Evolutionary conservation across 148 eudicot species (phyloP), one percentile per base, ranked within the genome.

Genomic region (Vaccinium darrowii): DNA sequence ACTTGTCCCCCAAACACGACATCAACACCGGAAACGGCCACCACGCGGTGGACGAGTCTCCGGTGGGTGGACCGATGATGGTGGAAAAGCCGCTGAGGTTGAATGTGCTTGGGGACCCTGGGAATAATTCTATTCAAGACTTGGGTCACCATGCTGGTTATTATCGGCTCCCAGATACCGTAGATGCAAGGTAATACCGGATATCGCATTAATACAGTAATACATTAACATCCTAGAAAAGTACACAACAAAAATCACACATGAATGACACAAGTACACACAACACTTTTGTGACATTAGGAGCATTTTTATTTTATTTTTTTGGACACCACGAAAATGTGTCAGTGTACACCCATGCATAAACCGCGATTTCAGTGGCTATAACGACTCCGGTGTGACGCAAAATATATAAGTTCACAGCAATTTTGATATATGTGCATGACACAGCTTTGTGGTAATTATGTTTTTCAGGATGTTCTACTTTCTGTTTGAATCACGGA

Each of bases 131-230:
- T 21, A 91, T 95, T 78, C 85, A 90, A 54, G 86, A 93, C 58
- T 91, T 95, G 91, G 95, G 97, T 60, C 95, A 93, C 76, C 97
- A 95, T 90, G 98, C 98, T 43, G 98, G 97, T 80, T 95, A 93
- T 86, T 95, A 88, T 84, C 90, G 90, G 19, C 95, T 95, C 83
- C 91, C 92, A 18, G 93, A 90, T 76, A 82, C 94, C 9, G 90
- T 89, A 75, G 95, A 91, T 86, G 97, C 95, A 85, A 93, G 97
- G 97, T 69, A 69, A 67, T 25, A 65, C 30, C 9, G 67, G 67
- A 6, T 60, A 2, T 60, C 11, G 67, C 67, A 7, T 19, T 60
- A 21, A 5, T 19, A 60, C 52, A 36, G 39, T 36, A 36, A 36
- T 36, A 36, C 39, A 36, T 36, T 36, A 36, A 36, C 39, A 36